Conservation (phyloP, 2,329 filamentous ascomycete species). For the Aspergillus nomiae region DNA sequence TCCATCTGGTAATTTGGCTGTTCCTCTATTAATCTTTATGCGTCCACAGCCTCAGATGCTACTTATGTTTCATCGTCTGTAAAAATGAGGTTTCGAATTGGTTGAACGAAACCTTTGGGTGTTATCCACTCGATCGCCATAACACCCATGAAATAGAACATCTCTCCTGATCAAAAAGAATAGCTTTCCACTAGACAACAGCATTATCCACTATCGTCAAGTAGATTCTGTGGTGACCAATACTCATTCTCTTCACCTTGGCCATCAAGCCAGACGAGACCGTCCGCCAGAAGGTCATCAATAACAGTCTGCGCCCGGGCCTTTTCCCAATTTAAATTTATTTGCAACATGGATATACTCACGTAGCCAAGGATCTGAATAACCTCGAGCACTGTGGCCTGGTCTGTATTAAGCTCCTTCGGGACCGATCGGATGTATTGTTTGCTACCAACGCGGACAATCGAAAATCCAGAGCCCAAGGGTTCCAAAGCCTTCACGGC, state of each 20-base stretch:
- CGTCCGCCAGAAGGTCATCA: constrained; percentile 84
- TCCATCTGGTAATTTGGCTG: neutral
- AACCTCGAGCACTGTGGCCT: constrained; percentile 87
- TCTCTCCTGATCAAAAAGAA: neutral
- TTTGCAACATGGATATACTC: constrained; percentile 81
- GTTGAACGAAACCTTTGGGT: neutral
- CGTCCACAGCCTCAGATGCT: neutral
- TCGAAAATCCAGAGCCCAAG: constrained; percentile 82
- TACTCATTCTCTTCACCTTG: constrained; percentile 88
- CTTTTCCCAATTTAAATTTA: constrained; percentile 83
- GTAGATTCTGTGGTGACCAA: constrained; percentile 63
- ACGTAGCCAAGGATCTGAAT: constrained; percentile 89
- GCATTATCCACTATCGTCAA: constrained; percentile 44
- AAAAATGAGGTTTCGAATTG: neutral
- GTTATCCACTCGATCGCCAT: neutral
- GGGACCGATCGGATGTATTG: constrained; percentile 90
- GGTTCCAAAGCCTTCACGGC: constrained; percentile 86
- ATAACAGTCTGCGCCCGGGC: constrained; percentile 85
- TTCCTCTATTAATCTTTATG: neutral
- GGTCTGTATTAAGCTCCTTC: constrained; percentile 92
- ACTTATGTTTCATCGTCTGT: neutral
- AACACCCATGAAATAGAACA: too few relatives aligned
- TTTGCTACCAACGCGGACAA: constrained; percentile 79
- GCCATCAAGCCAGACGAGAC: constrained; percentile 90
- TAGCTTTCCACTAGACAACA: neutral